These are phyloP conservation scores for Erythrobasidium yunnanense DNA, from an alignment of 768 basidiomycete genomes.

Conservation along the genomic window DNA sequence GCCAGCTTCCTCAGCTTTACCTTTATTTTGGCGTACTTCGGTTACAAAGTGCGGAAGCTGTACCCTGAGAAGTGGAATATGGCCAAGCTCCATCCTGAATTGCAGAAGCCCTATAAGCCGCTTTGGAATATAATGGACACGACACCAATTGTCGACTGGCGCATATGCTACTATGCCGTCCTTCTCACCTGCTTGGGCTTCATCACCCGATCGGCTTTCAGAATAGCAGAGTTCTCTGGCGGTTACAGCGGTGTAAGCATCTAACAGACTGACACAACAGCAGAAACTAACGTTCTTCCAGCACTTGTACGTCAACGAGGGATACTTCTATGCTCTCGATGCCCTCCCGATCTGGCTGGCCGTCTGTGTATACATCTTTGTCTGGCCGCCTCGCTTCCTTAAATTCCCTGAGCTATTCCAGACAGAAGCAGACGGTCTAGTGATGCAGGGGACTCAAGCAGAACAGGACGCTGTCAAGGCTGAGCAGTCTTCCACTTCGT, in stretches of 20 bases:
- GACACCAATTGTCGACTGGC: conserved; percentile 47
- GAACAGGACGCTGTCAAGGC: not conserved
- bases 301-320: conserved; percentile 51
- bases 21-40: conserved; percentile 13
- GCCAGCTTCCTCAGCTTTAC: not conserved
- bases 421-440: not conserved
- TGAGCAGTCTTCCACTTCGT: not conserved
- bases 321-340: conserved; percentile 58
- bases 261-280: not conserved
- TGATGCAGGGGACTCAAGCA: not conserved
- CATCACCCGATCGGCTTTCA: conserved; percentile 57
- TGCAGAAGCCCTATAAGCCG: not conserved
- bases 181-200: conserved; percentile 55
- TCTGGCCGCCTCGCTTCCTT: conserved; percentile 53
- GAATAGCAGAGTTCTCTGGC: conserved; percentile 52
- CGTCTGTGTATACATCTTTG: conserved; percentile 49
- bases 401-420: conserved; percentile 11
- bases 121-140: not conserved
- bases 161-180: conserved; percentile 49
- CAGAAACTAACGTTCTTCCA: conserved; percentile 41
- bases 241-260: conserved; percentile 44
- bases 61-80: conserved; percentile 4
- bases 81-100: not conserved
- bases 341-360: conserved; percentile 58
- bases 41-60: not conserved